A percentile compares a stretch with the other conserved stretches of the same genome.
Conservation (phyloP, 306 rosid species). For the Corylus avellana region DNA sequence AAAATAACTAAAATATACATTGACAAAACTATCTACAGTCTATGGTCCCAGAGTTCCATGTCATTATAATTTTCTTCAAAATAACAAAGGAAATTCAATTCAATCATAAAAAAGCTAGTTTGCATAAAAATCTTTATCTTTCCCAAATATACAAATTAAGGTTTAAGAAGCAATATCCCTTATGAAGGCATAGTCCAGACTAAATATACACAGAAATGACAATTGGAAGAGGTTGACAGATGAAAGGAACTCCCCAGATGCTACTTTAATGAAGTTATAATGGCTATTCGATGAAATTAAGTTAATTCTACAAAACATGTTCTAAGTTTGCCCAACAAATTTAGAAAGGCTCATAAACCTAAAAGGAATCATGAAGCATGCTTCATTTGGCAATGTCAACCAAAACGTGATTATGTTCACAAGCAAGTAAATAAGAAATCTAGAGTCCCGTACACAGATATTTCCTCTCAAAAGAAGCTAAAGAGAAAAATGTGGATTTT, state of each 20-base stretch:
- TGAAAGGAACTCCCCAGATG: neutral
- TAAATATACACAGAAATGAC: slow-evolving; percentile 11
- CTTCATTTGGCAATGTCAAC: neutral
- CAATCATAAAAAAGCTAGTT: neutral
- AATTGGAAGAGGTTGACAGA: neutral
- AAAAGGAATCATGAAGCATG: neutral
- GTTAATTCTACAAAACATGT: neutral
- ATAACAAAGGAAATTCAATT: neutral
- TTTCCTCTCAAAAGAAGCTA: neutral
- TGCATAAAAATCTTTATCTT: neutral
- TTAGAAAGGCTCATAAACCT: slow-evolving; percentile 11
- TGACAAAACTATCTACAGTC: neutral
- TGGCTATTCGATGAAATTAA: slow-evolving; percentile 1
- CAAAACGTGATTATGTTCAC: neutral
- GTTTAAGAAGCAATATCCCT: slow-evolving; percentile 1
- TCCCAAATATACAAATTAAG: neutral
- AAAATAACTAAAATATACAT: slow-evolving; percentile 9
- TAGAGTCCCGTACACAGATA: neutral
- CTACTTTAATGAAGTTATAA: neutral
- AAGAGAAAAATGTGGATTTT: neutral
- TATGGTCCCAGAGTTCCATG: neutral
- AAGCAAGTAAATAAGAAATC: neutral
- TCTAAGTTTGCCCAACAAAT: neutral
- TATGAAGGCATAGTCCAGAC: neutral
- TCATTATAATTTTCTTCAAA: neutral